A percentile compares a stretch with the other conserved stretches of the same genome.
Evolutionary conservation across 352 stramenopile genomes (phyloP).

Genomic region (Phytophthora macrochlamydospora): DNA sequence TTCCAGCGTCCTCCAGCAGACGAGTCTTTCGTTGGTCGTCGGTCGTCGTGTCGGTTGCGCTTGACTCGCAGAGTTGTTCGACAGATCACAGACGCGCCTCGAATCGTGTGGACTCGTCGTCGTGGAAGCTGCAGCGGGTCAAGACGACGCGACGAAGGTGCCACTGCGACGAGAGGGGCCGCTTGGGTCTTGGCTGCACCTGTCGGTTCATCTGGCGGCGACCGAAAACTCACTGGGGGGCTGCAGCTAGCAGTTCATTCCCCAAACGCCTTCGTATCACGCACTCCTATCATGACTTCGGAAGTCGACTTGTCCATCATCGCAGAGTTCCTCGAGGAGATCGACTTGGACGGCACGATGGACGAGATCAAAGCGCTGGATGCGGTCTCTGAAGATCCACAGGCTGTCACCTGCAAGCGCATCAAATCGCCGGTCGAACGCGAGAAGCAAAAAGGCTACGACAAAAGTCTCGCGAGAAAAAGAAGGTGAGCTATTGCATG

Average conservation of each 20-base stretch:
- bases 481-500: conserved; percentile 1
- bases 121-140: too few species aligned
- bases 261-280: too few species aligned
- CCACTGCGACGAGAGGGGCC: neutral
- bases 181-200: neutral
- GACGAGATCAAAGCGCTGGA: neutral
- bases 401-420: neutral
- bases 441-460: neutral
- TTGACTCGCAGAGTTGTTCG: too few species aligned
- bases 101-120: too few species aligned
- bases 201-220: neutral
- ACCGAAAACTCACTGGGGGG: neutral
- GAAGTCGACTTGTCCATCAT: too few species aligned
- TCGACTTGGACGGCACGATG: neutral
- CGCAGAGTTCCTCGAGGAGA: neutral
- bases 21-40: too few species aligned
- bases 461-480: conserved; percentile 1
- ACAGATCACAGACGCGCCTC: too few species aligned
- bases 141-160: neutral
- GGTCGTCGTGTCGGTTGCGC: too few species aligned
- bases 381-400: neutral
- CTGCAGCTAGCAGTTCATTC: too few species aligned
- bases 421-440: neutral
- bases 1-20: too few species aligned
- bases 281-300: too few species aligned